Percentiles rank a stretch among this genome's conserved stretches.
Evolutionary conservation across 1,284 basidiomycete species (phyloP).

Genomic region (Fistulinella staudtii): DNA sequence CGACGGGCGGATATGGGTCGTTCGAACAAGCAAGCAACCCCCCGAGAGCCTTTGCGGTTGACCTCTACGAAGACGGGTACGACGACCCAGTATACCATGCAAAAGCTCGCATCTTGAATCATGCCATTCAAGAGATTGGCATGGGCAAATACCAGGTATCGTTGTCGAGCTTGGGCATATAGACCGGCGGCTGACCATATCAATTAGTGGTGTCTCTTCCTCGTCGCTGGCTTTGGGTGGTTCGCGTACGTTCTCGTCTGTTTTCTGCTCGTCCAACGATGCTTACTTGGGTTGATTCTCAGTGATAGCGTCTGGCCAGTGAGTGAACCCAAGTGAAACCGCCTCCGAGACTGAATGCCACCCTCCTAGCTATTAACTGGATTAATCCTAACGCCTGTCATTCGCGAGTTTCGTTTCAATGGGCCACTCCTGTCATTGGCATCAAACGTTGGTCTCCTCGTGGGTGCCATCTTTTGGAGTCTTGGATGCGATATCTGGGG

Average conservation of each 20-base stretch:
- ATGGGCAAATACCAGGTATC: constrained; percentile 68
- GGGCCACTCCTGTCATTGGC: constrained; percentile 57
- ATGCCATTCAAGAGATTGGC: constrained; percentile 57
- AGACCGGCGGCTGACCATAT: too few species aligned
- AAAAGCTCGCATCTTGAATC: constrained; percentile 55
- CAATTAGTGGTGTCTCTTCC: constrained; percentile 51
- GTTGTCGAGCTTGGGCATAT: too few species aligned
- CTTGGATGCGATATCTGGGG: constrained; percentile 67
- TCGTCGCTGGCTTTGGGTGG: constrained; percentile 67
- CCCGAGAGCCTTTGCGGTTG: constrained; percentile 1
- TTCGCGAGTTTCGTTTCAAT: constrained; percentile 54
- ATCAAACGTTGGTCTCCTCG: constrained; percentile 58
- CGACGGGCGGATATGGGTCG: background rate
- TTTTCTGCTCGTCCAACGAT: background rate
- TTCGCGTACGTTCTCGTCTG: constrained; percentile 50
- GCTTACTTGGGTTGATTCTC: background rate
- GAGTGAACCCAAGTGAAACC: constrained; percentile 14
- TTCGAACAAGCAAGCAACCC: background rate
- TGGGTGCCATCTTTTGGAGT: constrained; percentile 64
- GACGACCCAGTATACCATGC: constrained; percentile 53
- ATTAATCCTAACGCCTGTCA: constrained; percentile 53
- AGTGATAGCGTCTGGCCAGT: constrained; percentile 50
- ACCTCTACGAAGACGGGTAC: constrained; percentile 44
- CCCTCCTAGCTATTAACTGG: constrained; percentile 44
- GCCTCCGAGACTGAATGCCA: background rate